A percentile compares a stretch with the other conserved stretches of the same genome.
Conservation (phyloP, 805 yeast species). For the Candida wancherniae region DNA sequence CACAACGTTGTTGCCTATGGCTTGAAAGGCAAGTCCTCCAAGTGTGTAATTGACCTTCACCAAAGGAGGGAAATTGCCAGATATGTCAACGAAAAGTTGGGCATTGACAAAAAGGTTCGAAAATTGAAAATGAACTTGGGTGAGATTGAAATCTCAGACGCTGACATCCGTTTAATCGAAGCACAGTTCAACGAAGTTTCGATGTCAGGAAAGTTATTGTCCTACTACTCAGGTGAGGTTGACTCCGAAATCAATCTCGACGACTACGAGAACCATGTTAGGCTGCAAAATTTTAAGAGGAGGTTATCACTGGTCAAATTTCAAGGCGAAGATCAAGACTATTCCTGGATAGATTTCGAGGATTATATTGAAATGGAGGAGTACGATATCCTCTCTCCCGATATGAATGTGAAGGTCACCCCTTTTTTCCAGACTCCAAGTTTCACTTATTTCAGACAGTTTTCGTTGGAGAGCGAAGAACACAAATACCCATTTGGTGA, state of each 20-base stretch:
- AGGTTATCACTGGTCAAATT: slow-evolving; percentile 1
- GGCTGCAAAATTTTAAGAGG: slow-evolving; percentile 3
- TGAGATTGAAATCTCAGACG: slow-evolving; percentile 61
- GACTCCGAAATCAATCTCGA: slow-evolving; percentile 10
- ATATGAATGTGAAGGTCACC: slow-evolving; percentile 40
- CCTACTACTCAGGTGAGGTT: slow-evolving; percentile 14
- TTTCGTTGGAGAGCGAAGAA: slow-evolving; percentile 33
- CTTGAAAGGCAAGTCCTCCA: slow-evolving; percentile 30
- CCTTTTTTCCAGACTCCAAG: slow-evolving; percentile 53
- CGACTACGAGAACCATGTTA: slow-evolving; percentile 7
- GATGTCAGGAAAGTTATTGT: slow-evolving; percentile 20
- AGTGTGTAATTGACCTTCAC: slow-evolving; percentile 36
- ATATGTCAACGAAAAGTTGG: slow-evolving; percentile 35
- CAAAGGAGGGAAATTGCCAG: slow-evolving; percentile 34
- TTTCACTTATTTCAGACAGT: slow-evolving; percentile 57
- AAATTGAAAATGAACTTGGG: slow-evolving; percentile 61
- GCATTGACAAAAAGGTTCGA: slow-evolving; percentile 34
- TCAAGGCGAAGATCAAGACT: slow-evolving; percentile 23
- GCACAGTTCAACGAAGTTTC: slow-evolving; percentile 61
- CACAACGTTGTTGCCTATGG: slow-evolving; percentile 34
- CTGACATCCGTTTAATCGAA: slow-evolving; percentile 63
- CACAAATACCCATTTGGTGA: slow-evolving; percentile 57
- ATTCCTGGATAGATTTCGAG: slow-evolving; percentile 66
- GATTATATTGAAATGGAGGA: slow-evolving; percentile 72
- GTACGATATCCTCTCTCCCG: slow-evolving; percentile 33